Percentiles rank a stretch among this genome's conserved stretches.
These are phyloP conservation scores for Colletotrichum tamarilloi DNA, from an alignment of 2,329 filamentous ascomycete genomes.

Conservation along the genomic window DNA sequence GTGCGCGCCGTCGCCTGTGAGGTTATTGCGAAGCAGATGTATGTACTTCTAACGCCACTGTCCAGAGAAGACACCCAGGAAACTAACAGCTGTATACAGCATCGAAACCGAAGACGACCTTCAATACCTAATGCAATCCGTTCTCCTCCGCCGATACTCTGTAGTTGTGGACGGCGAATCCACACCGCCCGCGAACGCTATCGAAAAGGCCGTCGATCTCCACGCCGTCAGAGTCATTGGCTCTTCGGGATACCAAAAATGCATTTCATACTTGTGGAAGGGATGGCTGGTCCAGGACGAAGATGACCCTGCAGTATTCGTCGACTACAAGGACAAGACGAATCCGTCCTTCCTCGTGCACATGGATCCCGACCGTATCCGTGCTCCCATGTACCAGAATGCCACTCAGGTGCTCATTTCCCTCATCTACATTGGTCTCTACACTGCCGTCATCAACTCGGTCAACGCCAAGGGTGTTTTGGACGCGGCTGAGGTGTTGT, in stretches of 20 bases:
- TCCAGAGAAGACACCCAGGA: not conserved
- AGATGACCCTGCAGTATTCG: constrained; percentile 87
- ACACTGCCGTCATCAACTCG: constrained; percentile 92
- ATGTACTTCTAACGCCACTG: not conserved
- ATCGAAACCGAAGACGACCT: constrained; percentile 89
- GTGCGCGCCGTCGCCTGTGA: constrained; percentile 87
- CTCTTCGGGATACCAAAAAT: constrained; percentile 95
- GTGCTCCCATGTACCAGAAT: constrained; percentile 93
- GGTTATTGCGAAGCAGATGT: constrained; percentile 84
- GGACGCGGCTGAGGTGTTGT: constrained; percentile 82
- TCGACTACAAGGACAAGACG: constrained; percentile 86
- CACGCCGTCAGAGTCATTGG: constrained; percentile 91
- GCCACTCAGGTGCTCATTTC: constrained; percentile 87
- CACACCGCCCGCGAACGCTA: constrained; percentile 83
- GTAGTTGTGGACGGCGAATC: constrained; percentile 78
- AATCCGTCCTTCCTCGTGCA: constrained; percentile 83
- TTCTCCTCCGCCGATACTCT: constrained; percentile 90
- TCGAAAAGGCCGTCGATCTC: constrained; percentile 93
- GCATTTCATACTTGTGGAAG: constrained; percentile 90
- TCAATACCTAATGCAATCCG: constrained; percentile 80
- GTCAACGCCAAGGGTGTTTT: constrained; percentile 88
- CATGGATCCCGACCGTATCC: constrained; percentile 94
- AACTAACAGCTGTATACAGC: constrained; percentile 49
- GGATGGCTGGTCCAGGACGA: constrained; percentile 98
- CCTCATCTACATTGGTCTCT: constrained; percentile 83